These are phyloP conservation scores for Neonectria coccinea DNA, from an alignment of 2,329 filamentous ascomycete species.

Conservation along the genomic window DNA sequence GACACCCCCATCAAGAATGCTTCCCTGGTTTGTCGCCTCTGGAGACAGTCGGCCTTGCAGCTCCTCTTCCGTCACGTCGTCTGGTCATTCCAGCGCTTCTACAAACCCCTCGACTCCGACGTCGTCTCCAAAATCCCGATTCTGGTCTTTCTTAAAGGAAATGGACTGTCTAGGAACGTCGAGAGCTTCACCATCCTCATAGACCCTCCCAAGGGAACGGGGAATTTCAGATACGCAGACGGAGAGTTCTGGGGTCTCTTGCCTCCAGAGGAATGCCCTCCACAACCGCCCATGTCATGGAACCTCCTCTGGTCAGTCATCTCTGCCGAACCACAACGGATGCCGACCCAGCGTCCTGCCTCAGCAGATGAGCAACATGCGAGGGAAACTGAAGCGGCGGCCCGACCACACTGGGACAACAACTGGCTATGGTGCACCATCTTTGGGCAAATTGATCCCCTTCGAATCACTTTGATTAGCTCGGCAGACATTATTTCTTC, in stretches of 20 bases:
- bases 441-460: slow-evolving; percentile 65
- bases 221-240: slow-evolving; percentile 45
- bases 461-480: slow-evolving; percentile 67
- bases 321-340: slow-evolving; percentile 19
- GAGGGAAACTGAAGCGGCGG: slow-evolving; percentile 38
- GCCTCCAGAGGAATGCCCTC: slow-evolving; percentile 41
- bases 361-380: slow-evolving; percentile 1
- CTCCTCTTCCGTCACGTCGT: slow-evolving; percentile 68
- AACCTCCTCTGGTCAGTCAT: slow-evolving; percentile 45
- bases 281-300: slow-evolving; percentile 34
- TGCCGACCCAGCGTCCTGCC: slow-evolving; percentile 1
- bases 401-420: slow-evolving; percentile 42
- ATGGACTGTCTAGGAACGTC: slow-evolving; percentile 55
- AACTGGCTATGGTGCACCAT: slow-evolving; percentile 68
- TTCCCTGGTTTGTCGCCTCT: slow-evolving; percentile 65
- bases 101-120: slow-evolving; percentile 41
- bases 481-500: slow-evolving; percentile 72
- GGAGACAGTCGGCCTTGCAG: slow-evolving; percentile 64
- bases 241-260: slow-evolving; percentile 47
- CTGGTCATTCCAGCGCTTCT: slow-evolving; percentile 54
- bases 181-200: slow-evolving; percentile 57
- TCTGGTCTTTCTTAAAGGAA: slow-evolving; percentile 53
- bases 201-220: slow-evolving; percentile 41
- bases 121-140: slow-evolving; percentile 50
- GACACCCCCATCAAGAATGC: slow-evolving; percentile 64